Conservation (phyloP, 2,329 filamentous ascomycete genomes). For the Beauveria caledonica region DNA sequence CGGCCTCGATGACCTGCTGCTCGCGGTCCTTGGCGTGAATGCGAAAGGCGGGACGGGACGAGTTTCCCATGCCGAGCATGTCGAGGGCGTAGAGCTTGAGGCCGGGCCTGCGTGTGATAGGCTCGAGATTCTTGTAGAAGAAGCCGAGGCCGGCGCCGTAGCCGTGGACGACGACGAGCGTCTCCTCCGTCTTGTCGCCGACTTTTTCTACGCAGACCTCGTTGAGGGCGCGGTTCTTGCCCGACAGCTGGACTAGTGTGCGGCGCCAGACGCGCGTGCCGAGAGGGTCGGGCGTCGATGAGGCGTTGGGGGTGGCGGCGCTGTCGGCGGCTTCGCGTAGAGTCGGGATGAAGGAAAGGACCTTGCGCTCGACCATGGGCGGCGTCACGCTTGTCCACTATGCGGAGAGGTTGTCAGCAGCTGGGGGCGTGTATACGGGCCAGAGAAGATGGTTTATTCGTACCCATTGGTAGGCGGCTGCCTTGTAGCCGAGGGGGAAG, state of each 20-base stretch:
- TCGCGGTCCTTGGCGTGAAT: slow-evolving; percentile 75
- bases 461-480: slow-evolving; percentile 87
- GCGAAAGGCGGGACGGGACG: slow-evolving; percentile 72
- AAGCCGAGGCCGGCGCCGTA: slow-evolving; percentile 95
- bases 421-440: not conserved
- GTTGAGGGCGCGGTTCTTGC: slow-evolving; percentile 81
- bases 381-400: slow-evolving; percentile 84
- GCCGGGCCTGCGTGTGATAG: slow-evolving; percentile 65
- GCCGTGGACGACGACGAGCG: slow-evolving; percentile 90
- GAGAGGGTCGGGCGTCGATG: slow-evolving; percentile 61
- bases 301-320: slow-evolving; percentile 37
- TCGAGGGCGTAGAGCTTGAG: slow-evolving; percentile 94
- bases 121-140: slow-evolving; percentile 97
- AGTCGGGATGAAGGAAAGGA: slow-evolving; percentile 79
- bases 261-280: slow-evolving; percentile 82
- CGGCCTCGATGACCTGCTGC: slow-evolving; percentile 77
- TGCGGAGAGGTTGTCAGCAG: slow-evolving; percentile 2
- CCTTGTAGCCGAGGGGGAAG: slow-evolving; percentile 87
- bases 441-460: not conserved
- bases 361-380: slow-evolving; percentile 75
- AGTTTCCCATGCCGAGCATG: slow-evolving; percentile 90
- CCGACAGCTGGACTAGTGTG: slow-evolving; percentile 73
- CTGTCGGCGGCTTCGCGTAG: slow-evolving; percentile 67
- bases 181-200: slow-evolving; percentile 72
- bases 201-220: slow-evolving; percentile 85